Conservation (phyloP, 1,284 basidiomycete genomes). For the Irpex sp. region DNA sequence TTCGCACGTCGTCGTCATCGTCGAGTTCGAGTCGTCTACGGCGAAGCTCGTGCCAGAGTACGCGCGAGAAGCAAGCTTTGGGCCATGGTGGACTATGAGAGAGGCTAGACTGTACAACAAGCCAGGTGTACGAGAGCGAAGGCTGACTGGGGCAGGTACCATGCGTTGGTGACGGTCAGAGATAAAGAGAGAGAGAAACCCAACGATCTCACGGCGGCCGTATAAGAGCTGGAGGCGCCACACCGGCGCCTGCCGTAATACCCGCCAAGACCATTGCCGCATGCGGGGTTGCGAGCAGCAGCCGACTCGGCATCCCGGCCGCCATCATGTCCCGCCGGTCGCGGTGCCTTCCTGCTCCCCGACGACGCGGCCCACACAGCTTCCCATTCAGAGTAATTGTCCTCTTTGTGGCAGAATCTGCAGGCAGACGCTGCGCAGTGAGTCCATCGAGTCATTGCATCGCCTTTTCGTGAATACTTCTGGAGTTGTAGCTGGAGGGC, state of each 20-base stretch:
- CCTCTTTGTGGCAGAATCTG: no score
- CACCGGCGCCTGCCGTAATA: background rate
- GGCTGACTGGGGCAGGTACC: constrained; percentile 15
- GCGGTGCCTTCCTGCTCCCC: background rate
- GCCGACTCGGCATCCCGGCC: background rate
- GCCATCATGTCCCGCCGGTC: background rate
- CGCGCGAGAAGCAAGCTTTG: constrained; percentile 10
- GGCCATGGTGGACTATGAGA: constrained; percentile 13
- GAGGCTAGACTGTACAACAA: constrained; percentile 12
- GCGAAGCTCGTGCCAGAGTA: constrained; percentile 10
- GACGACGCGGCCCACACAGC: no score
- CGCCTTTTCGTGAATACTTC: no score
- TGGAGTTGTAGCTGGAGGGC: no score
- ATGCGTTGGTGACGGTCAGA: constrained; percentile 8
- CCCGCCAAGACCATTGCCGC: no score
- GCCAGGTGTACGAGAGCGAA: constrained; percentile 11
- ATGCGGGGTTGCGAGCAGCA: background rate
- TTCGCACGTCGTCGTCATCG: constrained; percentile 11
- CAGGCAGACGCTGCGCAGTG: no score
- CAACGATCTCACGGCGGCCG: background rate
- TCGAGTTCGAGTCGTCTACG: background rate
- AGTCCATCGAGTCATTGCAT: no score
- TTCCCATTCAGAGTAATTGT: no score
- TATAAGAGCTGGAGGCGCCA: background rate
- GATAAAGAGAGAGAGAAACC: background rate